Conservation (phyloP, 2,329 filamentous ascomycete species). For the Nemania serpens region DNA sequence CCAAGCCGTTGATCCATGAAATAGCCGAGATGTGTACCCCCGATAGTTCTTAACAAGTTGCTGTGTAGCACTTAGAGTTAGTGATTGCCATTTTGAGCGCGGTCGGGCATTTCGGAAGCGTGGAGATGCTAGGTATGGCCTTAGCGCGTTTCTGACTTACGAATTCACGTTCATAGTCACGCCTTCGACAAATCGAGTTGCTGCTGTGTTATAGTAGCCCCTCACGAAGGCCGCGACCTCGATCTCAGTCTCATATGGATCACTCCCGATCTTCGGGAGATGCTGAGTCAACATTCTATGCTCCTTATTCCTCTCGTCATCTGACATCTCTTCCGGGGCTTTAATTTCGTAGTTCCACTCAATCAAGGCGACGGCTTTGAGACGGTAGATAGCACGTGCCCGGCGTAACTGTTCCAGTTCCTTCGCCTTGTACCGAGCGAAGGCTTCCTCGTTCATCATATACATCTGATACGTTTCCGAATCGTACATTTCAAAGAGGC, state of each 20-base stretch:
- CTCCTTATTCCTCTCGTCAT: constrained; percentile 54
- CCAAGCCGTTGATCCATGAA: constrained; percentile 37
- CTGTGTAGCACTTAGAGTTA: background rate
- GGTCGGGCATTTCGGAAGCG: background rate
- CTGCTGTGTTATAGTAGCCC: constrained; percentile 72
- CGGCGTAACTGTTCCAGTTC: constrained; percentile 54
- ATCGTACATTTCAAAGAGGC: constrained; percentile 52
- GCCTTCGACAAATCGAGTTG: constrained; percentile 65
- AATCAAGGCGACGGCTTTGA: constrained; percentile 46
- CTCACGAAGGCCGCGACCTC: constrained; percentile 66
- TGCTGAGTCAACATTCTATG: constrained; percentile 49
- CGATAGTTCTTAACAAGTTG: constrained; percentile 37
- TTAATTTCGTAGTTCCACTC: constrained; percentile 43
- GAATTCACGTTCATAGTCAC: constrained; percentile 43
- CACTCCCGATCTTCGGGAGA: constrained; percentile 55
- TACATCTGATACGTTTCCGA: constrained; percentile 62
- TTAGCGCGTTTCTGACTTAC: constrained; percentile 3
- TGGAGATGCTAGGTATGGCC: background rate
- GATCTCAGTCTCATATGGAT: constrained; percentile 65
- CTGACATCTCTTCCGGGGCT: constrained; percentile 47
- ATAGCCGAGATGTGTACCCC: constrained; percentile 32
- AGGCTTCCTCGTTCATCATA: constrained; percentile 58
- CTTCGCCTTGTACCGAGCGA: constrained; percentile 50
- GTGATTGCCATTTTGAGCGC: background rate
- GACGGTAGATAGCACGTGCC: constrained; percentile 55